phyloP scores from a whole-genome alignment of 2,329 filamentous ascomycete genomes.

The Pseudogymnoascus sp. region DNA sequence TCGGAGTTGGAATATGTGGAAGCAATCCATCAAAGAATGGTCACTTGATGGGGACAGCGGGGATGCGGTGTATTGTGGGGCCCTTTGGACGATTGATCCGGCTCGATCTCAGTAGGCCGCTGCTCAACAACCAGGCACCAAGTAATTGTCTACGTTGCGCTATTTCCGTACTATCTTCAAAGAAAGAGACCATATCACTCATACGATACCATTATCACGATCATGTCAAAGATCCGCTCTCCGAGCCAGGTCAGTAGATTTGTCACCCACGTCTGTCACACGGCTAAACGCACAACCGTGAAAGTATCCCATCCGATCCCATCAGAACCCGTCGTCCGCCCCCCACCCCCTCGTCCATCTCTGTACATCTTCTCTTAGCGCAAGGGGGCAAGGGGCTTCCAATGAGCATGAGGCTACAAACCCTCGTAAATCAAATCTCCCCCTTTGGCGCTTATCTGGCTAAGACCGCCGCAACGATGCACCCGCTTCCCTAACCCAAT shows the following conservation, averaged over 20 bases:
- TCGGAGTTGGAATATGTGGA: not conserved
- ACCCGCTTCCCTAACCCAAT: slow-evolving; percentile 3
- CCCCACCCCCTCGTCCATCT: not conserved
- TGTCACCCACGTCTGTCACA: not conserved
- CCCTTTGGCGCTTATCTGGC: not conserved
- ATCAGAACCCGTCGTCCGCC: too few species aligned
- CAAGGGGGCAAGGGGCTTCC: not conserved
- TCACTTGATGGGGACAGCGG: not conserved
- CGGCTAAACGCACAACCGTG: slow-evolving; percentile 1
- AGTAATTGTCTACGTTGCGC: not conserved
- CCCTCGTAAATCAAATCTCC: not conserved
- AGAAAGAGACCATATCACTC: not conserved
- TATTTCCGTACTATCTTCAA: not conserved
- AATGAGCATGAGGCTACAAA: not conserved
- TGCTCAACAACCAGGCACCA: not conserved
- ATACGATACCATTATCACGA: not conserved
- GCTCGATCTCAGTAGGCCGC: not conserved
- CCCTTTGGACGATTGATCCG: not conserved
- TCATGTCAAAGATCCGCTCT: not conserved
- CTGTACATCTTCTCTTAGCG: not conserved
- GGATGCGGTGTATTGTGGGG: not conserved
- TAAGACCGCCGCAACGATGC: not conserved
- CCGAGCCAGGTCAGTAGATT: not conserved
- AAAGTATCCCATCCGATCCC: not conserved
- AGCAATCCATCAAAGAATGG: not conserved